Base-by-base conservation (phyloP, 2,329 filamentous ascomycete species). In the Xylaria sp. region DNA sequence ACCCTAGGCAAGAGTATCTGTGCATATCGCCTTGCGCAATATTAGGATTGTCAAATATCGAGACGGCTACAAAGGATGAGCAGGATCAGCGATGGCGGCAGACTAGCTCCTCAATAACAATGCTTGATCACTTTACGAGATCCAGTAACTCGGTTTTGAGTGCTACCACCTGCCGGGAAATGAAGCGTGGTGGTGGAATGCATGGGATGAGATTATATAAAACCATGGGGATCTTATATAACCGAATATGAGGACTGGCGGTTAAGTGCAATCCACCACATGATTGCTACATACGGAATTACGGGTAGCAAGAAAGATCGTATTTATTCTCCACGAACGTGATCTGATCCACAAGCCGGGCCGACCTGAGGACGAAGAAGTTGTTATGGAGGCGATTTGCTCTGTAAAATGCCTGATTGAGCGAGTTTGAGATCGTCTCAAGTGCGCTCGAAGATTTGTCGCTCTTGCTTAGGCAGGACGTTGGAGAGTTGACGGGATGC, bases 21-120 rank as follows among this genome's bases (percentile, higher is more conserved):
- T n/a, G 45, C 71, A 74, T 73, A 4, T n/a, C 24, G 47, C 42
- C 24, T 27, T n/a, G 7, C 21, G 14, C n/a, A 12, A 14, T 55
- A 32, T 34, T 14, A 21, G n/a, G 8, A 12, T 32, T 32, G 8
- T 24, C 14, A 27, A 4, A 36, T 24, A 11, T 9, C 19, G n/a
- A 39, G n/a, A 48, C 14, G 21, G 50, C 19, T 12, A 51, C 30
- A n/a, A 6, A 34, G 30, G 39, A 56, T 32, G 12, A 36, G 19
- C 30, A 4, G 34, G 56, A 64, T 48, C 39, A 42, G 21, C 21
- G 47, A 2, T 5, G 5, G 24, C 6, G 34, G 12, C 2, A 45
- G 17, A 47, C 2, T 50, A 17, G 24, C 24, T 39, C 12, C 32
- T 47, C 36, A 39, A 32, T 12, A 32, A 27, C 11, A n/a, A 32